Base-by-base conservation (phyloP, 768 basidiomycete genomes). In the Collybia sp. region DNA sequence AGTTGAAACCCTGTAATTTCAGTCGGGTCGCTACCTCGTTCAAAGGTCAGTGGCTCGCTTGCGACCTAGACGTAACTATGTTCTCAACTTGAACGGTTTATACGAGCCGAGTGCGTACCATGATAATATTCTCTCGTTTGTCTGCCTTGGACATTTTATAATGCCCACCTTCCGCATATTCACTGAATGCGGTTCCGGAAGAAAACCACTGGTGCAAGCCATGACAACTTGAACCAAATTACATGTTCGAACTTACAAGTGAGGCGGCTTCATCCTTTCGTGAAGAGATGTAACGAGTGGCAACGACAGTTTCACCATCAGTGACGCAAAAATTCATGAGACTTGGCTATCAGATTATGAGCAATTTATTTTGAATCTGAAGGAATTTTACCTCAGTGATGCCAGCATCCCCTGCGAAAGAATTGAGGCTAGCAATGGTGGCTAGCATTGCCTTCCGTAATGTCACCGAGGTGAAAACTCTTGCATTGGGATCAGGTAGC, bases 251-350 rank as follows among this genome's bases (percentile, higher is more conserved):
- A 64, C 72, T 51, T 57, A 85, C 88, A 67, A 97, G 65, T 20
- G 91, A 93, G 2, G 95, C 94, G 2, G 94, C 94, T 63, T 96
- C 93, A 49, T 94, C 89, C 8, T 81, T 83, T 44, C 83, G 79
- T 0, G 93, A 95, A 0, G 92, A 93, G 42, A 99, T 91, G 64
- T 99, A 98, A 40, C 96, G 79, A 9, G 94, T 95, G 6, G 88
- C 95, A 17, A 99, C 79, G 5, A 99, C 90, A 47, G 87, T 90
- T 56, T 89, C 81, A 6, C 96, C 96, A 60, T 99, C 96, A 4
- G 93, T 94, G 25, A 98, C 86, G 55, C 92, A 94, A 60, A 95
- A 99, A 61, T 98, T 98, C 84, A 93, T 78, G 44, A 94, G 66
- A 57, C 88, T 89, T 12, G 93, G 94, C 82, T 92, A 53, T 12